Evolutionary conservation across 1,139 yeast genomes (phyloP), one percentile per base, ranked within the genome.

Genomic region (Pichia sp.): DNA sequence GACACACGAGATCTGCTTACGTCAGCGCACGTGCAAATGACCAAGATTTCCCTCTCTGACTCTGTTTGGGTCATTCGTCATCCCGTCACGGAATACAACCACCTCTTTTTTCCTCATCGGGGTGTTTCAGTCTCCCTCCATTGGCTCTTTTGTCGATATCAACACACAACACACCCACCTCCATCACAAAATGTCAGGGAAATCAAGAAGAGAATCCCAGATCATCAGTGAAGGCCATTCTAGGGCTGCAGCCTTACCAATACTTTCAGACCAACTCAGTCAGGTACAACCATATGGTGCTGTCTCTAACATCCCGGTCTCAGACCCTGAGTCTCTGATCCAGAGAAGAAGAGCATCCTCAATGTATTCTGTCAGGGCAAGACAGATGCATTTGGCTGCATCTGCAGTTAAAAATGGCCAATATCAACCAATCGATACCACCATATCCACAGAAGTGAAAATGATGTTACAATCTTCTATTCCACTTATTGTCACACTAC

Each of bases 401-500:
- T 44, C 54, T 5, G 48, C 51, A 33, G 45, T 54, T 4, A 54
- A 48, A 20, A 54, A 54, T 24, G 62, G 63, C 4, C 43, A 44
- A n/a, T 42, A 58, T 22, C 72, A 72, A 27, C 77, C 75, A 45
- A 75, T 79, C 1, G 73, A 70, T 33, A 82, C 89, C 0, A 57
- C 66, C 4, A 45, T 68, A 20, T 32, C 42, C 4, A 66, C 71
- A 4, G 86, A 82, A 62, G 51, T 71, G 24, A 66, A 58, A 43
- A 72, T 75, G 44, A 66, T 82, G 48, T 49, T 67, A 18, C 62
- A 65, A 34, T 75, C 72, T 50, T 71, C 93, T 0, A 54, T 80
- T 9, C 95, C 95, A 0, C 67, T 86, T 54, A 73, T 84, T 4
- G 70, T 86, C 42, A 87, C 96, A 0, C 88, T 88, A 59, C 65